Percentiles rank a stretch among this genome's conserved stretches.
Conservation (phyloP, 345 rosid species). For the Rhizophora mangle region DNA sequence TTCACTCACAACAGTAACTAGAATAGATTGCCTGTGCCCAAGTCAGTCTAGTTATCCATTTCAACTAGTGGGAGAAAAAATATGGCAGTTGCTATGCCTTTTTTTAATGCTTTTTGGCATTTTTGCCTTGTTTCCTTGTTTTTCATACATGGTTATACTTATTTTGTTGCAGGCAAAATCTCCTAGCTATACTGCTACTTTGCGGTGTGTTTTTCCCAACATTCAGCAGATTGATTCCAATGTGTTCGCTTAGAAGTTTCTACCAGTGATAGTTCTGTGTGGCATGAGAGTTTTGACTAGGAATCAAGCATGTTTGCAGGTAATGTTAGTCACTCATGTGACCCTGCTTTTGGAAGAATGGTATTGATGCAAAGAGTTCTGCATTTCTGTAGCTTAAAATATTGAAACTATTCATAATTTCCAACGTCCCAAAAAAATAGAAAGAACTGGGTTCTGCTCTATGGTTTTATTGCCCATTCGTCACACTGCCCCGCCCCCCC, state of each 20-base stretch:
- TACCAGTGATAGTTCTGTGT: background rate
- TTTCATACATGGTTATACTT: background rate
- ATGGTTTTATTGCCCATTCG: background rate
- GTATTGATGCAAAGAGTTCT: background rate
- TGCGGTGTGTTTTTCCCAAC: slow-evolving; percentile 68
- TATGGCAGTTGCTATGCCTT: background rate
- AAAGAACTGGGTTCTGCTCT: background rate
- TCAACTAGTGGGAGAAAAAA: background rate
- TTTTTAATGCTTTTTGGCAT: background rate
- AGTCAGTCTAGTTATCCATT: background rate
- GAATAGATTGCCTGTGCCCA: background rate
- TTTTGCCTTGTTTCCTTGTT: background rate
- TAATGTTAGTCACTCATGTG: too few species aligned
- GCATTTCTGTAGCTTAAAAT: background rate
- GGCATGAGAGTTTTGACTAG: background rate
- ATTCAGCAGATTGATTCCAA: slow-evolving; percentile 81
- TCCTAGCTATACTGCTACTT: slow-evolving; percentile 42
- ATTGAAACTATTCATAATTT: background rate
- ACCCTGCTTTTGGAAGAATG: background rate
- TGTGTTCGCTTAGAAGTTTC: slow-evolving; percentile 30
- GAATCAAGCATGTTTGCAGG: background rate
- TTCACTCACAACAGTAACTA: background rate
- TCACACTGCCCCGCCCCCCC: too few species aligned
- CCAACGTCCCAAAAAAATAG: too few species aligned
- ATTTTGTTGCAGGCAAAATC: slow-evolving; percentile 60